A percentile compares a stretch with the other conserved stretches of the same genome.
These are phyloP conservation scores for Corymbia citriodora DNA, from an alignment of 441 rosid species.

Conservation along the genomic window DNA sequence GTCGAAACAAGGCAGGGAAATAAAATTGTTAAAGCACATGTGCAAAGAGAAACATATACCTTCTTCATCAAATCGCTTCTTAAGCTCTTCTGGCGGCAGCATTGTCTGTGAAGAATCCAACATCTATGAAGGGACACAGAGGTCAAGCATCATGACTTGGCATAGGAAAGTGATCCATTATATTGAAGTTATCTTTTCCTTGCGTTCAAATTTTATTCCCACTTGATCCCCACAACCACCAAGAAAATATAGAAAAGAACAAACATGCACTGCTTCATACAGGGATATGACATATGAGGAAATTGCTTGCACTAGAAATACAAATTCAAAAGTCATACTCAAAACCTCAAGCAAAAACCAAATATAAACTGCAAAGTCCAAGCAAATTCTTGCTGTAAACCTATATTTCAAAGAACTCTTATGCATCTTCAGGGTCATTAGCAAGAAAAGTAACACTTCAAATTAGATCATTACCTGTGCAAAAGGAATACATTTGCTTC, in stretches of 20 bases:
- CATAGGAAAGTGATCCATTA: neutral
- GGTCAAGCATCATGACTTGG: neutral
- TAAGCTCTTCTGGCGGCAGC: constrained; percentile 64
- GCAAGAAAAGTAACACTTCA: neutral
- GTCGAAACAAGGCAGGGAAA: neutral
- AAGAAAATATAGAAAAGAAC: neutral
- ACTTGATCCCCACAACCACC: neutral
- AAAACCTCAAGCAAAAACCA: neutral
- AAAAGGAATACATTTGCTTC: constrained; percentile 89
- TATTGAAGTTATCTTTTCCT: neutral
- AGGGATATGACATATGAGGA: neutral
- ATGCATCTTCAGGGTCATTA: neutral
- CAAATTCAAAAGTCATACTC: neutral
- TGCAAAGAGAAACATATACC: constrained; percentile 31
- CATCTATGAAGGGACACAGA: constrained; percentile 39
- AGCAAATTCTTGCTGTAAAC: neutral
- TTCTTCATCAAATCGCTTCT: constrained; percentile 68
- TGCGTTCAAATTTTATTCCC: neutral
- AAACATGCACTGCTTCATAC: neutral
- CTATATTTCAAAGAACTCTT: neutral
- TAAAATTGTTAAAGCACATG: neutral
- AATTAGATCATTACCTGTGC: constrained; percentile 34
- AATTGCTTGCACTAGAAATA: neutral
- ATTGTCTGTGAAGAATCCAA: constrained; percentile 75
- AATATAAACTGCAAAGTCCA: neutral